Evolutionary conservation across 2,329 filamentous ascomycete species (phyloP), one percentile per base, ranked within the genome.

Genomic region (Calonectria leucothoes): DNA sequence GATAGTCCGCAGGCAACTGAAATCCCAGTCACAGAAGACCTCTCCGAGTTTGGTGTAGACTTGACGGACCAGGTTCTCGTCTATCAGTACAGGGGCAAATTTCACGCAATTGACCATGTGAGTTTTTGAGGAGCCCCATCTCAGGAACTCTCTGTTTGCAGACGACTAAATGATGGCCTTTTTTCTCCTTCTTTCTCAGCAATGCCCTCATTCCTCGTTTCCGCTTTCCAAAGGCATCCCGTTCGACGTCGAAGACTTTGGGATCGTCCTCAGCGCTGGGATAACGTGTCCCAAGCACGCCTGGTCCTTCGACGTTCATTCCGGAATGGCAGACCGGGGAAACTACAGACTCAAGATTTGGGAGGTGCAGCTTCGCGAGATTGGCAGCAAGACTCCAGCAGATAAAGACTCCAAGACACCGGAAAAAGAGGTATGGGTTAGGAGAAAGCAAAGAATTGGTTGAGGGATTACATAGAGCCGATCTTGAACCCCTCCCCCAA

Each of bases 171-270:
- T 23, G 15, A 35, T 25, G 31, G 3, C 59, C n/a, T n/a, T n/a
- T n/a, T n/a, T n/a, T n/a, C n/a, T n/a, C n/a, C n/a, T n/a, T n/a
- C n/a, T 37, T 12, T 5, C 17, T 2, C 12, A 93, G 91, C 86
- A 88, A 86, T 94, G 93, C 72, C 93, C 93, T 1, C 93, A 94
- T 77, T 91, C 90, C 1, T 89, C 92, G 0, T 94, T 89, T 71
- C 92, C 93, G 0, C 86, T 94, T 1, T 93, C 92, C 0, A 87
- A 89, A 52, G 92, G 91, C 0, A 88, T 83, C 0, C 86, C 92
- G 0, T 94, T 94, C 71, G 93, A 94, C 68, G 94, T 94, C 77
- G 93, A 94, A 76, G 93, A 94, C 73, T 94, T 94, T 80, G 93
- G 93, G 0, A 84, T 93, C 3, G 86, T 88, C 6, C 81, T 93